Base-by-base conservation (phyloP, 2,329 filamentous ascomycete species). In the Fusarium oxysporum region DNA sequence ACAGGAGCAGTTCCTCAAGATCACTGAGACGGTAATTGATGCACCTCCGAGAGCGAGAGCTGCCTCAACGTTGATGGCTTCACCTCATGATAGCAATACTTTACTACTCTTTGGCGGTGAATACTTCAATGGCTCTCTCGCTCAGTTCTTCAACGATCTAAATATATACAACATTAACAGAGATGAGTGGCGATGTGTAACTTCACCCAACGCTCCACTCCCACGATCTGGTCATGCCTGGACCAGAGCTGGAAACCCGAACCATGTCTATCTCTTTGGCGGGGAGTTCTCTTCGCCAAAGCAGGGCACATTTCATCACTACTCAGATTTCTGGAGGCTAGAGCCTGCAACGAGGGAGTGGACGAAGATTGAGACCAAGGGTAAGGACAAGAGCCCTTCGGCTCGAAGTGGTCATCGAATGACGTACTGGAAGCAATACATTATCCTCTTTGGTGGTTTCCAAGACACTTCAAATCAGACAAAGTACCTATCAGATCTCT, bases 271-370 rank as follows among this genome's bases (percentile, higher is more conserved):
- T 81, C 85, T 99, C 21, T 98, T 98, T 79, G 96, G 96, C 72
- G 96, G 96, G 69, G 96, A 99, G 83, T 99, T 99, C 82, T 97
- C 93, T 65, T 96, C 92, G 33, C 96, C 96, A 5, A 98, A 98
- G 81, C 96, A 98, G 83, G 96, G 96, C 8, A 98, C 96, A 0
- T 99, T 99, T 79, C 98, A 99, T 82, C 96, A 99, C 83, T 99
- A 99, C 85, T 97, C 97, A 78, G 96, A 98, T 83, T 98, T 99
- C 81, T 99, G 96, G 96, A 89, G 92, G 55, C 88, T 98, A 47
- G 95, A 98, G 79, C 93, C 96, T 1, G 88, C 88, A 13, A 91
- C 90, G 12, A 88, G 95, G 77, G 96, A 99, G 84, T 99, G 96
- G 96, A 93, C 91, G 63, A 92, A 95, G 69, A 86, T 99, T 38